Conservation (phyloP, 2,329 filamentous ascomycete genomes). For the Aspergillus sclerotialis region DNA sequence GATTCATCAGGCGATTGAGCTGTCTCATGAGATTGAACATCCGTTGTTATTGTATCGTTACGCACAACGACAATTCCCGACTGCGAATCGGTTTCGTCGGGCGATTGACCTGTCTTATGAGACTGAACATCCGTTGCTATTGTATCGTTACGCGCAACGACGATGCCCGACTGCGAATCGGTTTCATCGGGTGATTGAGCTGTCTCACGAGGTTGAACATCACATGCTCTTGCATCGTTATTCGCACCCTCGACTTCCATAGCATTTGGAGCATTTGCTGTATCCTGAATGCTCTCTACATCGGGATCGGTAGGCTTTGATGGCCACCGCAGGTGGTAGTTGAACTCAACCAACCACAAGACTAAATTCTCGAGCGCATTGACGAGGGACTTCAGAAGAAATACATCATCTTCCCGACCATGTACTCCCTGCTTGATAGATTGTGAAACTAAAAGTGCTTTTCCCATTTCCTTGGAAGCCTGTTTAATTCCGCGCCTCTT, state of each 20-base stretch:
- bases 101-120: not conserved
- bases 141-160: too few relatives aligned
- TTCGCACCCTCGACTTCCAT: too few relatives aligned
- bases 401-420: not conserved
- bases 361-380: not conserved
- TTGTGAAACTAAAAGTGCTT: not conserved
- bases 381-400: not conserved
- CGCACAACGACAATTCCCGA: too few relatives aligned
- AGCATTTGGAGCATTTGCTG: too few relatives aligned
- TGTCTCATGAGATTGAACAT: not conserved
- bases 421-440: not conserved
- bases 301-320: too few relatives aligned
- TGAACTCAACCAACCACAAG: not conserved
- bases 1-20: not conserved
- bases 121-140: too few relatives aligned
- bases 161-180: not conserved
- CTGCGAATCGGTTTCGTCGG: not conserved
- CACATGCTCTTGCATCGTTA: too few relatives aligned
- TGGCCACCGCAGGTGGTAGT: not conserved
- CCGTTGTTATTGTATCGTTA: not conserved
- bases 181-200: not conserved
- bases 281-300: too few relatives aligned
- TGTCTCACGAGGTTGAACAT: not conserved
- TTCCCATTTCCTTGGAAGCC: not conserved
- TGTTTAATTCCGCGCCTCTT: not conserved